A percentile compares a stretch with the other conserved stretches of the same genome.
Evolutionary conservation across 2,329 filamentous ascomycete species (phyloP).

Genomic region (Paracoccidioides lutzii): DNA sequence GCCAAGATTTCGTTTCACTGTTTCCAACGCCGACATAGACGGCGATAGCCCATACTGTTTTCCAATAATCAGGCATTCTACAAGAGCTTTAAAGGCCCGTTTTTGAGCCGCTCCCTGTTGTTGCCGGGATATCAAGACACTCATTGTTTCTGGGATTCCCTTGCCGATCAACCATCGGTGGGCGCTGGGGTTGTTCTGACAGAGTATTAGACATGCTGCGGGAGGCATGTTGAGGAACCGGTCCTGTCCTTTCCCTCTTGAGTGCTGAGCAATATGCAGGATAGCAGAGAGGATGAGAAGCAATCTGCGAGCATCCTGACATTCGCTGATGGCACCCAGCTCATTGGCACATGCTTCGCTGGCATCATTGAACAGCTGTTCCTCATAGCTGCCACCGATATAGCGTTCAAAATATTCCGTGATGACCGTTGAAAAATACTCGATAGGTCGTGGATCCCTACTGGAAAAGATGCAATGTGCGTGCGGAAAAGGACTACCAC

Average conservation of each 20-base stretch:
- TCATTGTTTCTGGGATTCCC: conserved; percentile 11
- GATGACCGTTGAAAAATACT: conserved; percentile 11
- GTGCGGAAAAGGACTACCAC: conserved; percentile 8
- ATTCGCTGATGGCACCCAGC: conserved; percentile 12
- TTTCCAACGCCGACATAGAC: not conserved
- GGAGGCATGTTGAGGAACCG: conserved; percentile 12
- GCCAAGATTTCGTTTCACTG: conserved; percentile 8
- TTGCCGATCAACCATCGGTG: conserved; percentile 15
- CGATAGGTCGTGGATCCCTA: conserved; percentile 12
- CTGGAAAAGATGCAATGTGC: conserved; percentile 13
- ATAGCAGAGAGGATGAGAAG: conserved; percentile 14
- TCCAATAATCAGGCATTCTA: conserved; percentile 14
- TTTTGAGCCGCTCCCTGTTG: conserved; percentile 9
- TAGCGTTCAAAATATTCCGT: conserved; percentile 16
- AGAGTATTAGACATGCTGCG: conserved; percentile 16
- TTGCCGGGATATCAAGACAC: conserved; percentile 7
- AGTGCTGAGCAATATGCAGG: conserved; percentile 17
- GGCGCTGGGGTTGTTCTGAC: conserved; percentile 11
- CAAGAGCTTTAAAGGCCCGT: conserved; percentile 11
- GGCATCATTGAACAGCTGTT: conserved; percentile 13
- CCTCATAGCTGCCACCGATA: conserved; percentile 14
- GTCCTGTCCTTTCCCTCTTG: conserved; percentile 10
- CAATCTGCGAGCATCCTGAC: conserved; percentile 11
- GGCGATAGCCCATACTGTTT: conserved; percentile 12
- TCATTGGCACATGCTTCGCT: conserved; percentile 15